Evolutionary conservation across 176 grass and related monocot species (phyloP).

Genomic region (Leersia perrieri): DNA sequence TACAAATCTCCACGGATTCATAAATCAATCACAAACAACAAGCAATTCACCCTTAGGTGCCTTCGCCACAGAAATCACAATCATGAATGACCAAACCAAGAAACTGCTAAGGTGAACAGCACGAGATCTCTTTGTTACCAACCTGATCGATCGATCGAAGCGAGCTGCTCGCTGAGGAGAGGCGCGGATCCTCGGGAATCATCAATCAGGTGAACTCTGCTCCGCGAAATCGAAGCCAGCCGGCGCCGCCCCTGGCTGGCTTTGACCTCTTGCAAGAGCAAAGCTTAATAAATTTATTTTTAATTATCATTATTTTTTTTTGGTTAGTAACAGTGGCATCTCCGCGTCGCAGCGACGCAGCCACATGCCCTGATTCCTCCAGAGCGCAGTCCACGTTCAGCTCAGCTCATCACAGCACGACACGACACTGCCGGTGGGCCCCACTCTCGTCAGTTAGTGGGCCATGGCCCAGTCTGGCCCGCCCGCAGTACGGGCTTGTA

Average conservation of each 20-base stretch:
- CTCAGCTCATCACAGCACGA: neutral
- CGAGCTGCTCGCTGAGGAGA: neutral
- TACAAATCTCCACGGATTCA: neutral
- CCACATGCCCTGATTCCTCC: constrained; percentile 1
- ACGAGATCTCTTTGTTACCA: constrained; percentile 20
- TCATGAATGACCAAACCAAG: neutral
- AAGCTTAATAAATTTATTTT: neutral
- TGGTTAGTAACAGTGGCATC: neutral
- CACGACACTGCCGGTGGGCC: neutral
- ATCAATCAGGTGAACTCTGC: neutral
- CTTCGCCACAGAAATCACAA: neutral
- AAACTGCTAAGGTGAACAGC: neutral
- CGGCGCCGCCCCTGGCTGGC: neutral
- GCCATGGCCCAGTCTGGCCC: neutral
- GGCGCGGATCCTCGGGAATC: neutral
- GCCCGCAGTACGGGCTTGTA: neutral
- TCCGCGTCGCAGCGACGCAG: constrained; percentile 15
- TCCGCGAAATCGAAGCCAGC: neutral
- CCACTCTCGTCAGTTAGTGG: neutral
- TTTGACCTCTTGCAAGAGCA: neutral
- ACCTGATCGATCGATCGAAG: constrained; percentile 21
- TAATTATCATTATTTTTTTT: neutral
- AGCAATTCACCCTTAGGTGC: neutral
- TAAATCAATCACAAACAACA: neutral
- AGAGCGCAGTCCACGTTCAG: neutral